phyloP scores from a whole-genome alignment of 257 asterid genomes.

The Linderniella brevidens region DNA sequence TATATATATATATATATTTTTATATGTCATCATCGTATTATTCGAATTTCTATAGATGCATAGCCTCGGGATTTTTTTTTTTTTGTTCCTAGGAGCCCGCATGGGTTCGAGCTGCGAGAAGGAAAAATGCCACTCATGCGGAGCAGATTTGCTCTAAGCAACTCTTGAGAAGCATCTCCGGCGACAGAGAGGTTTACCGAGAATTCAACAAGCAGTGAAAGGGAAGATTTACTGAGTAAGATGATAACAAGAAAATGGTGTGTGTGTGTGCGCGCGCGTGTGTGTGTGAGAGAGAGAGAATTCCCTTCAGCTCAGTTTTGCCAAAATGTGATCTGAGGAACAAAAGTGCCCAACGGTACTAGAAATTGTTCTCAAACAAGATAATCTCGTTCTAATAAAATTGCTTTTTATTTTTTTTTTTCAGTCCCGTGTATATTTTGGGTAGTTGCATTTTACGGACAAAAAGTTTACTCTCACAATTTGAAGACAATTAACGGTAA shows the following conservation, averaged over 20 bases:
- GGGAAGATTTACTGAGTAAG: neutral
- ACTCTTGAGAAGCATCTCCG: constrained; percentile 61
- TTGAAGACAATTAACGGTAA: neutral
- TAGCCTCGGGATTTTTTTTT: neutral
- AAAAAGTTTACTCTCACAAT: neutral
- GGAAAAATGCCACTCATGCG: constrained; percentile 63
- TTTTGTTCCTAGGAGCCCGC: constrained; percentile 53
- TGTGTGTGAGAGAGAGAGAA: too few species aligned
- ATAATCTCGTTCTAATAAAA: too few species aligned
- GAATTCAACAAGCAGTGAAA: constrained; percentile 29
- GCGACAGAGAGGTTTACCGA: constrained; percentile 21
- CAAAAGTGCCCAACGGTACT: too few species aligned
- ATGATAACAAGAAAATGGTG: too few species aligned
- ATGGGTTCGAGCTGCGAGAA: constrained; percentile 73
- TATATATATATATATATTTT: neutral
- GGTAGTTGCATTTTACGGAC: neutral
- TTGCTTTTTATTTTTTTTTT: too few species aligned
- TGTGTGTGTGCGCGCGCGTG: too few species aligned
- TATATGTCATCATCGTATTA: neutral
- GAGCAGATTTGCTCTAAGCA: constrained; percentile 63
- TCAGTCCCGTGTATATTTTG: too few species aligned
- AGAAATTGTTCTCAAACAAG: too few species aligned
- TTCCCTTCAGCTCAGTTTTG: too few species aligned
- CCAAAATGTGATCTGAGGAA: too few species aligned
- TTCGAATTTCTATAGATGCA: neutral